phyloP scores from a whole-genome alignment of 371 early-diverging fungal genomes.

The Coemansia sp. region DNA sequence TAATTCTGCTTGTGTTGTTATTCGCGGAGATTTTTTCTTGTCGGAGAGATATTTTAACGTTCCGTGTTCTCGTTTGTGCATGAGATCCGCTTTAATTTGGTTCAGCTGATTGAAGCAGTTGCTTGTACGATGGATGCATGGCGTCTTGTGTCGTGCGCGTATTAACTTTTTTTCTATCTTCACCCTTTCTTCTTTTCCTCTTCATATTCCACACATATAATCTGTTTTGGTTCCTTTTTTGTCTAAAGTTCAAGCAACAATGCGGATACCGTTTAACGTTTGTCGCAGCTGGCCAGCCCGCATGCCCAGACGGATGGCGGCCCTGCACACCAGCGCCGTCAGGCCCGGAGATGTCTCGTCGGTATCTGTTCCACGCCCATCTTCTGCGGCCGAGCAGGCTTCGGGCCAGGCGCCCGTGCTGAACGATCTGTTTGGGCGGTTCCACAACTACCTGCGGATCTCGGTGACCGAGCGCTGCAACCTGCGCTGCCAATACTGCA shows the following conservation, averaged over 20 bases:
- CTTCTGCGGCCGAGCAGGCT: background rate
- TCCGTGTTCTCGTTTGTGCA: too few species aligned
- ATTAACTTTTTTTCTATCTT: background rate
- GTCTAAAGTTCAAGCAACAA: too few species aligned
- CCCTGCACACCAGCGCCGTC: too few species aligned
- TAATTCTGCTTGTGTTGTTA: too few species aligned
- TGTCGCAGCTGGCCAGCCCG: too few species aligned
- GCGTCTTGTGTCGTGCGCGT: too few species aligned
- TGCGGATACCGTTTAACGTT: too few species aligned
- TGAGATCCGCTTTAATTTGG: too few species aligned
- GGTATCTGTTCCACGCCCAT: background rate
- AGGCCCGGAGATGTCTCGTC: background rate
- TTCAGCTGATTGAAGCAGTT: background rate
- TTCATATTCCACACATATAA: conserved; percentile 1
- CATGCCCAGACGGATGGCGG: too few species aligned
- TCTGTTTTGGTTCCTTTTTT: too few species aligned
- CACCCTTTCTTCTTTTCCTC: background rate
- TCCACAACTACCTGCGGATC: conserved; percentile 90
- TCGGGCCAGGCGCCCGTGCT: conserved; percentile 29
- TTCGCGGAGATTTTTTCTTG: background rate
- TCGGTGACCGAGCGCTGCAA: conserved; percentile 93
- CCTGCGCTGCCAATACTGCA: conserved; percentile 94
- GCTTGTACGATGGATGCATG: too few species aligned
- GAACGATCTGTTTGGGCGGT: conserved; percentile 76
- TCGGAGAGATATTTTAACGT: background rate